Evolutionary conservation across 768 basidiomycete species (phyloP).

Genomic region (Roridomyces roridus): DNA sequence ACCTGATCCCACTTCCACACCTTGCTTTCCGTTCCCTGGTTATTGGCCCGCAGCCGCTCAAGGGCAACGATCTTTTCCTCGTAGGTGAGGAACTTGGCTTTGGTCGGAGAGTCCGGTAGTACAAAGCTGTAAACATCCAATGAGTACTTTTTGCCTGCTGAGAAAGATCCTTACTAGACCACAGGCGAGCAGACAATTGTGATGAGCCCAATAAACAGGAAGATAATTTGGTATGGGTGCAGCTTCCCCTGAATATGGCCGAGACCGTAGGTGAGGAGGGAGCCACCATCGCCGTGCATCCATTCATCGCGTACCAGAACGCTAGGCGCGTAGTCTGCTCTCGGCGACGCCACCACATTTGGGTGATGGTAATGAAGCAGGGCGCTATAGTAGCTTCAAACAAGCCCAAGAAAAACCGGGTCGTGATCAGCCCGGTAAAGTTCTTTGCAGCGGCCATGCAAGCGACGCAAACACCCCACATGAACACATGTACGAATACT

Average conservation of each 20-base stretch:
- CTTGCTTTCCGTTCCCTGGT: constrained; percentile 51
- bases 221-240: constrained; percentile 51
- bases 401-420: constrained; percentile 50
- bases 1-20: constrained; percentile 51
- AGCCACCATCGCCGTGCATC: constrained; percentile 50
- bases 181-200: constrained; percentile 46
- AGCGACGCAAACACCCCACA: constrained; percentile 49
- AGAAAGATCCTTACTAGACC: constrained; percentile 38
- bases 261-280: constrained; percentile 48
- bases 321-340: constrained; percentile 50
- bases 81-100: constrained; percentile 44
- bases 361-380: constrained; percentile 54
- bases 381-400: constrained; percentile 59
- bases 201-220: constrained; percentile 49
- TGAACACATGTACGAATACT: constrained; percentile 45
- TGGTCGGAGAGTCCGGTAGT: constrained; percentile 51
- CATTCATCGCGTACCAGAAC: constrained; percentile 52
- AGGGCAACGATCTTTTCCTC: constrained; percentile 50
- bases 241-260: constrained; percentile 45
- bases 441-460: constrained; percentile 44
- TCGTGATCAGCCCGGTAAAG: constrained; percentile 46
- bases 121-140: constrained; percentile 32
- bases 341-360: constrained; percentile 58
- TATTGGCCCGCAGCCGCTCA: constrained; percentile 48
- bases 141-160: too few relatives aligned